Conservation (phyloP, 139 green algal species). For the Haematococcus lacustris region DNA sequence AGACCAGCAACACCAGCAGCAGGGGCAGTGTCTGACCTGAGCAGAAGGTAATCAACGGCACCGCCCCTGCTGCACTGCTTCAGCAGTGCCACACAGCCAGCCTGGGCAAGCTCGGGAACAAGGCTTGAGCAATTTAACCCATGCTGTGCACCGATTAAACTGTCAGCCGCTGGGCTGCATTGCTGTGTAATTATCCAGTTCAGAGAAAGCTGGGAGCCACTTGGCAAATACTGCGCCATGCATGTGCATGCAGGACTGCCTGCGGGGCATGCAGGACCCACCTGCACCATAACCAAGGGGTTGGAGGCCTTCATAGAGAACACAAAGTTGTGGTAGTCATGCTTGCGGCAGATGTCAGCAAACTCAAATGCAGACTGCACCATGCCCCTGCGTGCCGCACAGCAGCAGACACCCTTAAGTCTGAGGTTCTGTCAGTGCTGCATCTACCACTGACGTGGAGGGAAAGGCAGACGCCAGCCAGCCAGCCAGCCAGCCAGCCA, state of each 20-base stretch:
- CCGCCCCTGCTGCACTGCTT: neutral
- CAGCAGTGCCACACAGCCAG: too few relatives aligned
- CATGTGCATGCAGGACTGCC: neutral
- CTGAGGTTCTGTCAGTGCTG: too few relatives aligned
- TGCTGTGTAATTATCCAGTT: too few relatives aligned
- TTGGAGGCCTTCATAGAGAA: constrained; percentile 99
- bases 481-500: neutral
- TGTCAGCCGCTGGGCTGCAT: neutral
- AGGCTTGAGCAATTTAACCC: neutral
- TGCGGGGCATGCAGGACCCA: neutral
- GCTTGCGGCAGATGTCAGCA: constrained; percentile 90
- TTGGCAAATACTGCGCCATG: neutral
- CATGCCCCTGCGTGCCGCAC: constrained; percentile 69
- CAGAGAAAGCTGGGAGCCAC: neutral
- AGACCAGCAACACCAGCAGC: neutral
- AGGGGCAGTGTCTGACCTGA: neutral
- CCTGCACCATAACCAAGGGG: constrained; percentile 90
- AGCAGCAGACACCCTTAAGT: too few relatives aligned
- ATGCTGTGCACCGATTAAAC: neutral
- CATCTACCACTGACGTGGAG: too few relatives aligned
- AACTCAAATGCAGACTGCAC: constrained; percentile 95
- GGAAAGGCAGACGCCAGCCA: too few relatives aligned
- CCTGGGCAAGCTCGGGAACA: too few relatives aligned
- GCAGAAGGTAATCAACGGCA: neutral
- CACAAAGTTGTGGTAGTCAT: constrained; percentile 99